Conservation (phyloP, 257 asterid species). For the Capsicum baccatum region DNA sequence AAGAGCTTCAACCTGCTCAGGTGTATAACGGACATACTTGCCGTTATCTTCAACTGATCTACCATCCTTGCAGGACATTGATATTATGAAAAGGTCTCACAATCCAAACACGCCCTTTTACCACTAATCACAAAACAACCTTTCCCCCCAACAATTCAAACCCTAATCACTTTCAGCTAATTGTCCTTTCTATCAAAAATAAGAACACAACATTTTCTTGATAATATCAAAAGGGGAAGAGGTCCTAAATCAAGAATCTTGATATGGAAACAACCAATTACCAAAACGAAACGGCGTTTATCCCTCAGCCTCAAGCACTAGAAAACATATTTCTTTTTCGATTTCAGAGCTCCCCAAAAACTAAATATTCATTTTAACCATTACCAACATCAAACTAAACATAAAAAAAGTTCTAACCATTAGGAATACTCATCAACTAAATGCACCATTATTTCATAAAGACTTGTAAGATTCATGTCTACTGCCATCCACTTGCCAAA, state of each 20-base stretch:
- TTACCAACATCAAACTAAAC: slow-evolving; percentile 27
- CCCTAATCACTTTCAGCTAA: neutral
- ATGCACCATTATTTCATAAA: slow-evolving; percentile 23
- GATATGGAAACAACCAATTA: slow-evolving; percentile 27
- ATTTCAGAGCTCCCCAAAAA: slow-evolving; percentile 26
- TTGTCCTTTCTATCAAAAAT: slow-evolving; percentile 7
- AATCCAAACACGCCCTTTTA: neutral
- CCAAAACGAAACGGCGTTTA: slow-evolving; percentile 41
- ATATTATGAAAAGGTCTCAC: slow-evolving; percentile 47
- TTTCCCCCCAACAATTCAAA: neutral
- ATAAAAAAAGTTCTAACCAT: neutral
- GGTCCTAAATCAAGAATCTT: slow-evolving; percentile 21
- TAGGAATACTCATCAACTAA: slow-evolving; percentile 18
- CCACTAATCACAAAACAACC: neutral
- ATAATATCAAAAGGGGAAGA: slow-evolving; percentile 12
- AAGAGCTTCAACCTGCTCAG: slow-evolving; percentile 91
- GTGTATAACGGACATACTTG: slow-evolving; percentile 85
- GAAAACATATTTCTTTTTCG: slow-evolving; percentile 34
- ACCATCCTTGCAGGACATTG: slow-evolving; percentile 72
- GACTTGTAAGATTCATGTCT: neutral
- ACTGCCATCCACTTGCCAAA: neutral
- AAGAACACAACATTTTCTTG: slow-evolving; percentile 6
- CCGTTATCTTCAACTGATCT: slow-evolving; percentile 68
- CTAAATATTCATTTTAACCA: neutral
- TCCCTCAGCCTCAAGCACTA: slow-evolving; percentile 40